Base-by-base conservation (phyloP, 768 basidiomycete genomes). In the Trichaptum fuscoviolaceum region DNA sequence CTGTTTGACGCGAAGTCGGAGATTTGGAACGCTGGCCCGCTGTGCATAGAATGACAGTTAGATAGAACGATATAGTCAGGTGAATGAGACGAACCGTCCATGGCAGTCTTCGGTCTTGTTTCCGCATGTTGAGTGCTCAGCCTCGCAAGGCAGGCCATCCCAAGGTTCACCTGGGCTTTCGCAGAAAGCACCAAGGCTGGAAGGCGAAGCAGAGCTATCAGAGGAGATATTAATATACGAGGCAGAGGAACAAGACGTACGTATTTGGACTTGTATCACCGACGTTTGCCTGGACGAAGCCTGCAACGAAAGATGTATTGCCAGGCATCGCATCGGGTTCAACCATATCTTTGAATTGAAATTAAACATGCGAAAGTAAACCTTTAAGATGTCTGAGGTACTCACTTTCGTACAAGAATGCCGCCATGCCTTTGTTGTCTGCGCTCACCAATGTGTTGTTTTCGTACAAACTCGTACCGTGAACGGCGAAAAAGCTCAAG, bases 391-490 rank as follows among this genome's bases (percentile, higher is more conserved):
- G 30, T 2, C 20, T 9, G 20, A 52, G 63, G 0, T 7, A 65
- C 82, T 63, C 66, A 89, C 88, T 77, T 81, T 93, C 92, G 67
- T 91, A 93, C 20, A 92, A 73, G 74, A 84, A 88, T 8, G 90
- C 90, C 2, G 91, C 90, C 90, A 93, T 92, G 57, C 92, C 92
- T 74, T 93, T 93, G 79, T 93, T 93, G 75, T 93, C 92, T 2
- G 83, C 76, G 74, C 90, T 92, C 34, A 93, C 83, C n/a, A 92
- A 78, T 0, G 91, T 92, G 69, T 92, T 93, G 73, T 93, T 93
- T 89, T 87, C 82, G 71, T 92, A 92, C n/a, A 92, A 70, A 69
- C 89, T 90, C 18, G 91, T 93, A 1, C 90, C 90, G 74, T 93
- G 92, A 0, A 93, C 91, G 0, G 91, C 79, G 74, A 88, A 92